Evolutionary conservation across 192 early-diverging fungal genomes (phyloP).

Genomic region (Coemansia sp.): DNA sequence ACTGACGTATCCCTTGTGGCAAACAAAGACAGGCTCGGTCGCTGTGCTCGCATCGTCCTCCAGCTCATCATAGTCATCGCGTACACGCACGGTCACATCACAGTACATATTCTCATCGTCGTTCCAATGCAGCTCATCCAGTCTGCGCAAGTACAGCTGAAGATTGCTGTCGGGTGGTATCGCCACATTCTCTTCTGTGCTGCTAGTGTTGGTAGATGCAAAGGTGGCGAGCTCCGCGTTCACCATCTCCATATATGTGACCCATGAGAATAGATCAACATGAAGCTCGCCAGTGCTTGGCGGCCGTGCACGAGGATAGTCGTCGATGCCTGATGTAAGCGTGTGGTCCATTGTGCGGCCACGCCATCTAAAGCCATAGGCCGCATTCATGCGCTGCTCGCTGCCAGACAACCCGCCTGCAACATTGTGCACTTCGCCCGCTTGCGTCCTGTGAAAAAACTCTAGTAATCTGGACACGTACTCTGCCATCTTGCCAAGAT

Average conservation of each 20-base stretch:
- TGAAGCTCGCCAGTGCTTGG: constrained; percentile 60
- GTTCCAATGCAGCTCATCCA: constrained; percentile 48
- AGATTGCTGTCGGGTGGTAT: constrained; percentile 6
- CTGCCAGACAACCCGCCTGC: not conserved
- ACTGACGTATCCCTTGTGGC: constrained; percentile 59
- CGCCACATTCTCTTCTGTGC: not conserved
- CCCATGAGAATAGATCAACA: constrained; percentile 41
- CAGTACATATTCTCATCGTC: constrained; percentile 44
- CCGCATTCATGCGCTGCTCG: constrained; percentile 9
- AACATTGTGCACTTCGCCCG: constrained; percentile 52
- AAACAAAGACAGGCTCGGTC: constrained; percentile 40
- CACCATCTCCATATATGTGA: constrained; percentile 30
- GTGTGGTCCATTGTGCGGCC: constrained; percentile 83
- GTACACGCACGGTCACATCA: constrained; percentile 27
- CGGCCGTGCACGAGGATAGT: constrained; percentile 82
- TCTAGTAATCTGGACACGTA: constrained; percentile 68
- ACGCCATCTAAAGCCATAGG: constrained; percentile 88
- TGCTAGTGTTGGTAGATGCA: not conserved
- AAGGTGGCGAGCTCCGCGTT: constrained; percentile 16
- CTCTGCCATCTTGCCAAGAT: constrained; percentile 60
- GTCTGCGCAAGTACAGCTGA: constrained; percentile 16
- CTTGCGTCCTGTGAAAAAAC: constrained; percentile 83
- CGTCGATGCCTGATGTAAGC: constrained; percentile 90
- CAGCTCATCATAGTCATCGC: constrained; percentile 47
- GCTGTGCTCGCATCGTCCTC: constrained; percentile 33